Conservation (phyloP, 2,329 filamentous ascomycete genomes). For the Pseudopyrenochaeta lycopersici region DNA sequence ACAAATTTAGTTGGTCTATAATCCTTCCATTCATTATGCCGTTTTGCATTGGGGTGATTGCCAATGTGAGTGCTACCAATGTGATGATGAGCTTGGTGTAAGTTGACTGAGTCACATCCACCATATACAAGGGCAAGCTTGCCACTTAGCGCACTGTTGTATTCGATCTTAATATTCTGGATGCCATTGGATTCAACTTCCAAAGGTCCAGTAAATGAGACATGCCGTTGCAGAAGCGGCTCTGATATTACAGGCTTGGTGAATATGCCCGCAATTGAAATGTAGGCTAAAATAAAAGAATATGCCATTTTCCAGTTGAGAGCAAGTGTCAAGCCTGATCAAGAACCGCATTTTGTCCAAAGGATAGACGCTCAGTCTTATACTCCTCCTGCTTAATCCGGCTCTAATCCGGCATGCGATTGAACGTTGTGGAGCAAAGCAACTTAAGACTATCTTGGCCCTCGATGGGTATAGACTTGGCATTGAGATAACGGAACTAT, state of each 20-base stretch:
- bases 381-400: too few species aligned
- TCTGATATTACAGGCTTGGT: background rate
- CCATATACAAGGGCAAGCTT: slow-evolving; percentile 34
- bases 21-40: slow-evolving; percentile 22
- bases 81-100: slow-evolving; percentile 14
- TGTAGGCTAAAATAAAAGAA: background rate
- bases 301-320: background rate
- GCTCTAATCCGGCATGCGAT: too few species aligned
- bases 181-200: background rate
- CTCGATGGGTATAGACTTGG: background rate
- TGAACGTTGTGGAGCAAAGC: background rate
- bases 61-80: slow-evolving; percentile 32
- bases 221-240: background rate
- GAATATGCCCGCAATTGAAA: background rate
- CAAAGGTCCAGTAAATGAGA: background rate
- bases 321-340: too few species aligned
- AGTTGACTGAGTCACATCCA: slow-evolving; percentile 14
- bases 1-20: slow-evolving; percentile 45
- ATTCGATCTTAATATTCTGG: slow-evolving; percentile 30
- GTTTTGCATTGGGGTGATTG: slow-evolving; percentile 27
- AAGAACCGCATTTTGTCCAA: too few species aligned
- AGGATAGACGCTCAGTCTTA: too few species aligned
- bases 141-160: slow-evolving; percentile 23
- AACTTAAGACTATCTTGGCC: background rate
- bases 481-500: background rate